Base-by-base conservation (phyloP, 2,329 filamentous ascomycete genomes). In the Phaeosphaeria sp. region DNA sequence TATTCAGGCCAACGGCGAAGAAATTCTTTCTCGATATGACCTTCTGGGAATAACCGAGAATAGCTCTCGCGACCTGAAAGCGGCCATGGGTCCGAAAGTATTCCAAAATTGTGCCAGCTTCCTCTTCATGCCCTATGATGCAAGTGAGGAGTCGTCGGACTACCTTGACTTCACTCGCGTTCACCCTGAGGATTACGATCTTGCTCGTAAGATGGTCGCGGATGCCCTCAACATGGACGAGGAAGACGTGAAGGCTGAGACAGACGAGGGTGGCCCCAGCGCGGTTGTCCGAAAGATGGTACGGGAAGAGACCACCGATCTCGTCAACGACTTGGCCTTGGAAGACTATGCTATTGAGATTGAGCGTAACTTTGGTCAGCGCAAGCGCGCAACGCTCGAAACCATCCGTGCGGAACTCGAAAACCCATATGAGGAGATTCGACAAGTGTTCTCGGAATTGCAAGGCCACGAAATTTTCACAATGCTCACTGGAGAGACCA, bases 41-140 rank as follows among this genome's bases (percentile, higher is more conserved):
- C 87, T 99, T 42, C 87, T 98, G 6, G 94, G 94, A 66, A 91
- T 97, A 64, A 89, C 91, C 11, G 92, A 96, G 59, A 89, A 88
- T 65, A 89, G 89, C 15, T 66, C 63, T 39, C 69, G 72, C 49
- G 72, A 76, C 13, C 62, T 77, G 18, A 76, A 74, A 55, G 67
- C 73, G 11, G 74, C 74, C 18, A 92, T 98, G 69, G 92, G 93
- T 1, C 90, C 92, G 13, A 90, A 91, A 63, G 93, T 98, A 22
- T 99, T 92, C 89, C 93, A 93, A 76, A 99, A 99, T 76, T 97
- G 93, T 73, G 93, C 95, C 56, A 97, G 93, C 80, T 98, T 98
- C 81, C 80, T 99, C 36, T 96, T 88, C 73, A 91, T 99, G 59
- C 89, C 91, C 53, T 97, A 92, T 72, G 93, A 97, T 64, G 84